Evolutionary conservation across 805 yeast genomes (phyloP).

Genomic region (Teunomyces panamensis): DNA sequence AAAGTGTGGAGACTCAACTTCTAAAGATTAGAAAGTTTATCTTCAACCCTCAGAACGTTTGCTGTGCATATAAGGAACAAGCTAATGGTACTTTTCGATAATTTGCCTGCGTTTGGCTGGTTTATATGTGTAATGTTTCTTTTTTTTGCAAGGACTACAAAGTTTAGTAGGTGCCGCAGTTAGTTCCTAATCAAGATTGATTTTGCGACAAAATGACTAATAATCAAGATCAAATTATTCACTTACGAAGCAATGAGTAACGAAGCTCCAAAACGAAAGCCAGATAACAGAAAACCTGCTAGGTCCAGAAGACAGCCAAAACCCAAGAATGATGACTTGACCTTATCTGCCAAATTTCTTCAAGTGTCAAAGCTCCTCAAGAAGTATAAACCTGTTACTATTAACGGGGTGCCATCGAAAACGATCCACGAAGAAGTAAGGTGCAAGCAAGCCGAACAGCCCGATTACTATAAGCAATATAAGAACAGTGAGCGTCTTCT

Average conservation of each 20-base stretch:
- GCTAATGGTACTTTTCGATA: no score
- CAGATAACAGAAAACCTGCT: background rate
- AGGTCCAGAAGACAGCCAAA: background rate
- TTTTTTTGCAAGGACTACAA: background rate
- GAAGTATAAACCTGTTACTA: slow-evolving; percentile 31
- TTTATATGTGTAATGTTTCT: no score
- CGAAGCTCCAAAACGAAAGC: background rate
- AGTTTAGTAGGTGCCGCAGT: background rate
- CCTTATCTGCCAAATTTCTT: slow-evolving; percentile 6
- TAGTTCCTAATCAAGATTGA: background rate
- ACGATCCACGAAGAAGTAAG: slow-evolving; percentile 5
- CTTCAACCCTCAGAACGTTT: no score
- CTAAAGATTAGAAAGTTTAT: background rate
- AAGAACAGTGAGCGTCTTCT: slow-evolving; percentile 7
- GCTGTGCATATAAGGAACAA: no score
- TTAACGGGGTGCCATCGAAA: slow-evolving; percentile 29
- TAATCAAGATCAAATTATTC: background rate
- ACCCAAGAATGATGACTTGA: background rate
- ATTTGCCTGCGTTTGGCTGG: no score
- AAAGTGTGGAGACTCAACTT: background rate
- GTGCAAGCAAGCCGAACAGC: slow-evolving; percentile 5
- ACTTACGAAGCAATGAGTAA: background rate
- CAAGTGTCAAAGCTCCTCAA: slow-evolving; percentile 32
- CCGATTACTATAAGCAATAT: slow-evolving; percentile 4
- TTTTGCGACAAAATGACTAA: background rate